Evolutionary conservation across 257 asterid genomes (phyloP).

Genomic region (Jacaranda mimosifolia): DNA sequence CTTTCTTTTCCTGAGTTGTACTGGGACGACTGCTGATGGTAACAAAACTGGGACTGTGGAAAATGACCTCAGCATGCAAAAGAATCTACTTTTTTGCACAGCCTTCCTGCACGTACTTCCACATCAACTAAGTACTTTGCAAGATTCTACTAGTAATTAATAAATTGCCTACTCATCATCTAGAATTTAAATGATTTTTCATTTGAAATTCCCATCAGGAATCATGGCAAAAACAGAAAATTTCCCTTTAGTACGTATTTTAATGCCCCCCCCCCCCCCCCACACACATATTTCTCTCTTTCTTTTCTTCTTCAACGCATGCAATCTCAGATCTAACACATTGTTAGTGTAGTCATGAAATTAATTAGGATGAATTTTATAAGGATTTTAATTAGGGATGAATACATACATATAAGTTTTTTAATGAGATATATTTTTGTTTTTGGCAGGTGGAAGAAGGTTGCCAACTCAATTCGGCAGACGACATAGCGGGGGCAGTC

Average conservation of each 20-base stretch:
- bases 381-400: slow-evolving; percentile 27
- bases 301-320: too few species aligned
- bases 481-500: slow-evolving; percentile 87
- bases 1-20: slow-evolving; percentile 17
- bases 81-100: slow-evolving; percentile 66
- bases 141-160: slow-evolving; percentile 54
- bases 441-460: slow-evolving; percentile 90
- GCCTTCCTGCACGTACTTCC: slow-evolving; percentile 53
- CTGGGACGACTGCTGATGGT: slow-evolving; percentile 29
- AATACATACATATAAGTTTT: not conserved
- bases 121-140: slow-evolving; percentile 50
- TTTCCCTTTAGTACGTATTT: not conserved
- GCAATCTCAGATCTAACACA: too few species aligned
- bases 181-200: too few species aligned
- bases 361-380: not conserved
- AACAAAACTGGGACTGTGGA: slow-evolving; percentile 60
- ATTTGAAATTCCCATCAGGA: slow-evolving; percentile 39
- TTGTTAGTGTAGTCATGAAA: too few species aligned
- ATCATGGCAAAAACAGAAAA: slow-evolving; percentile 39
- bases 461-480: slow-evolving; percentile 89
- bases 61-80: slow-evolving; percentile 83
- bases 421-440: too few species aligned
- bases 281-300: too few species aligned
- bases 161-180: not conserved
- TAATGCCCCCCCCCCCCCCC: too few species aligned